Conservation (phyloP, 2,329 filamentous ascomycete species). For the Trichophyton mentagrophytes region DNA sequence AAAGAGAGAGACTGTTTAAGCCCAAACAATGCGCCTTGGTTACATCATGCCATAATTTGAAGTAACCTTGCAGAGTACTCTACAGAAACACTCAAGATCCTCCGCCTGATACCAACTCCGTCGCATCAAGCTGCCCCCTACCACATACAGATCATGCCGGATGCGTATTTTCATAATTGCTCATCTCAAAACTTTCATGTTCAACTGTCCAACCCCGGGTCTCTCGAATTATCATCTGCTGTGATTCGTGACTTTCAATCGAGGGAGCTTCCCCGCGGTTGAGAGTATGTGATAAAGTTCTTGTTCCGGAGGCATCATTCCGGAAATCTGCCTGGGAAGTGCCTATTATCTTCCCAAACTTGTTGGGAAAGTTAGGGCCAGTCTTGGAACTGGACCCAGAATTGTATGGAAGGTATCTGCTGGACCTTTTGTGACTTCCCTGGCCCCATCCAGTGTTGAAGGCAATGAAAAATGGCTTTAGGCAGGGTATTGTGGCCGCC, state of each 20-base stretch:
- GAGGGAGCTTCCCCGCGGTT: not conserved
- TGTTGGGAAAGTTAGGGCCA: not conserved
- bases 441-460: constrained; percentile 10
- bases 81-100: not conserved
- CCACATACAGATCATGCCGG: not conserved
- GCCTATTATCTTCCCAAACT: not conserved
- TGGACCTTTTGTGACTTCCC: constrained; percentile 8
- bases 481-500: constrained; percentile 30
- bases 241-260: constrained; percentile 10
- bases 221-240: constrained; percentile 15
- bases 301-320: not conserved
- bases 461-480: constrained; percentile 10
- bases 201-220: constrained; percentile 14
- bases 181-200: constrained; percentile 9
- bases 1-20: not conserved
- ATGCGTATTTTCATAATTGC: not conserved
- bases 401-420: constrained; percentile 4
- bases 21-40: not conserved
- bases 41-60: not conserved
- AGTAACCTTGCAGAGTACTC: not conserved
- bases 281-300: not conserved
- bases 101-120: not conserved
- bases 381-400: not conserved
- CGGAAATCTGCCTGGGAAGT: not conserved
- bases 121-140: not conserved